A percentile compares a stretch with the other conserved stretches of the same genome.
Evolutionary conservation across 139 green algal genomes (phyloP).

Genomic region (Micractinium sp.): DNA sequence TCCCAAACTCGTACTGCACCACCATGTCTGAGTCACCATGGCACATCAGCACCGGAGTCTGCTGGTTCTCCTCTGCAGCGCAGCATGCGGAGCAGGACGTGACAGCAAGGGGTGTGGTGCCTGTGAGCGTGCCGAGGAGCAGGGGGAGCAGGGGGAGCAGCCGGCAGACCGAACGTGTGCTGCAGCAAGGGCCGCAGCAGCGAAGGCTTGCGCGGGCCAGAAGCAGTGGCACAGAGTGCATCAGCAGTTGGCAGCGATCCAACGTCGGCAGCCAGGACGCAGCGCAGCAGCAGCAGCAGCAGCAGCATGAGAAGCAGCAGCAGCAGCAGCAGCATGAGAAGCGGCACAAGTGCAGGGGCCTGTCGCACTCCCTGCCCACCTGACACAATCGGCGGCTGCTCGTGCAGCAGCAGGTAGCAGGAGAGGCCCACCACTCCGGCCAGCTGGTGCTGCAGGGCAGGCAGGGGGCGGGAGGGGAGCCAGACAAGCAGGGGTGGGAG

Average conservation of each 20-base stretch:
- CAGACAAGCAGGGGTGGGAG: neutral
- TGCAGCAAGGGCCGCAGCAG: neutral
- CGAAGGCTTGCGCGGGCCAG: no score
- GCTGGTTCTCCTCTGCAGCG: constrained; percentile 56
- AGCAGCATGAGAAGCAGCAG: no score
- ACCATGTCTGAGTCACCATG: constrained; percentile 69
- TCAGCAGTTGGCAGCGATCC: neutral
- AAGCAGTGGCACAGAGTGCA: neutral
- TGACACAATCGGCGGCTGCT: constrained; percentile 63
- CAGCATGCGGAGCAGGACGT: neutral
- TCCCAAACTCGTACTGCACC: constrained; percentile 65
- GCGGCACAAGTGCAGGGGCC: neutral
- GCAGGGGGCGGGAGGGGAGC: neutral
- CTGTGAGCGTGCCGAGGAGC: neutral
- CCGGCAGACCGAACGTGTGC: neutral
- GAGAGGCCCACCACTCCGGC: constrained; percentile 70
- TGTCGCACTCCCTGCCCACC: neutral
- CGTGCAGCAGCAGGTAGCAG: constrained; percentile 70
- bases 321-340: no score
- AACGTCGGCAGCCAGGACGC: no score
- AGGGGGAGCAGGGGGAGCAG: neutral
- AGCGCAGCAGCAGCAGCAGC: no score
- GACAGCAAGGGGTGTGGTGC: neutral
- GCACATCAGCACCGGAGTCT: constrained; percentile 74
- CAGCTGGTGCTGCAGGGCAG: constrained; percentile 49